These are phyloP conservation scores for Maudiozyma serrabonitensis DNA, from an alignment of 805 yeast species.

Conservation along the genomic window DNA sequence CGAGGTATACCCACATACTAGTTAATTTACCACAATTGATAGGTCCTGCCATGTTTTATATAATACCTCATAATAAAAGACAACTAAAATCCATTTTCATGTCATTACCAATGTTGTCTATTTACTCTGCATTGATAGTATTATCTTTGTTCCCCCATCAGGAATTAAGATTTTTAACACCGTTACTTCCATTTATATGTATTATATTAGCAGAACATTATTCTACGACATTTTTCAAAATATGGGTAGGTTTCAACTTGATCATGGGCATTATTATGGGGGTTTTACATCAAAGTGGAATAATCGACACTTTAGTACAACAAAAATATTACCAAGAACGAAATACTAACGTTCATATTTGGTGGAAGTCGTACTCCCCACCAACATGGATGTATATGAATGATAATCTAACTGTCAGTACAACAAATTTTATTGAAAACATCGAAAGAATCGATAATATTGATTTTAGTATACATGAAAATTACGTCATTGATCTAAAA, in stretches of 20 bases:
- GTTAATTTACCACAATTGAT: constrained; percentile 70
- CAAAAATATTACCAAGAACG: constrained; percentile 6
- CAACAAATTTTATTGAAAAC: constrained; percentile 14
- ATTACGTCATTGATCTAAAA: constrained; percentile 37
- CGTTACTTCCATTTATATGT: constrained; percentile 62
- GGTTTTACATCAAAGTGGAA: constrained; percentile 81
- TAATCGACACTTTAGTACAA: constrained; percentile 40
- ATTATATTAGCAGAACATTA: constrained; percentile 36
- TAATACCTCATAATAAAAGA: constrained; percentile 19
- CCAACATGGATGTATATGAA: constrained; percentile 70
- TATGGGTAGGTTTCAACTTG: constrained; percentile 60
- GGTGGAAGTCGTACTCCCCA: constrained; percentile 95
- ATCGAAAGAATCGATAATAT: constrained; percentile 15
- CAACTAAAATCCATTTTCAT: constrained; percentile 10
- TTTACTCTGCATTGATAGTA: constrained; percentile 49
- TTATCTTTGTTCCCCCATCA: constrained; percentile 83
- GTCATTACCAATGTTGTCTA: constrained; percentile 45
- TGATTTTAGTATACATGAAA: constrained; percentile 6
- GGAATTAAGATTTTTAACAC: constrained; percentile 80
- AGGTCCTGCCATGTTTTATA: constrained; percentile 57
- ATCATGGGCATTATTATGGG: constrained; percentile 63
- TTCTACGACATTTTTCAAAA: constrained; percentile 17
- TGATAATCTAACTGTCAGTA: constrained; percentile 14
- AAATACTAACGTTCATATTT: constrained; percentile 39
- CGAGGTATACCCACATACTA: constrained; percentile 61